Percentiles rank a stretch among this genome's conserved stretches.
phyloP scores from a whole-genome alignment of 495 filamentous ascomycete genomes.

The Elaphomyces granulatus region DNA sequence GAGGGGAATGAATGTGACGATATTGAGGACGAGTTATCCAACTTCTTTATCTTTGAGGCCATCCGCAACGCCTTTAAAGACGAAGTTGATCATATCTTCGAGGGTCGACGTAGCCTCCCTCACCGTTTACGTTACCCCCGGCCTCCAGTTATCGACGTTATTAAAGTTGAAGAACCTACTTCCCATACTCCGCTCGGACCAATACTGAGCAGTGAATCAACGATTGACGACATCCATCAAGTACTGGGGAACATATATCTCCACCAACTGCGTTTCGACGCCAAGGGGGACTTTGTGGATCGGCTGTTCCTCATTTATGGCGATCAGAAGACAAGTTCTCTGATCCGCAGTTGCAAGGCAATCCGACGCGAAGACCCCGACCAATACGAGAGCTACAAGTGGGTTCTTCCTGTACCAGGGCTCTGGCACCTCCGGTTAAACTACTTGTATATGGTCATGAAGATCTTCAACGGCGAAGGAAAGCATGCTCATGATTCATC shows the following conservation, averaged over 20 bases:
- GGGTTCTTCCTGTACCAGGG: neutral
- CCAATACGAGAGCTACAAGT: neutral
- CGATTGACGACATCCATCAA: neutral
- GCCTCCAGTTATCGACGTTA: neutral
- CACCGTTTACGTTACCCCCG: neutral
- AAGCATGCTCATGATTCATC: neutral
- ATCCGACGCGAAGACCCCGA: neutral
- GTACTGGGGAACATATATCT: neutral
- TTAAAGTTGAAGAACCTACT: neutral
- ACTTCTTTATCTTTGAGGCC: neutral
- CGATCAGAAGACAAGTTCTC: neutral
- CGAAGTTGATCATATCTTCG: neutral
- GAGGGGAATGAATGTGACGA: neutral
- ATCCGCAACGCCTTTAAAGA: neutral
- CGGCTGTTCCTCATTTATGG: neutral
- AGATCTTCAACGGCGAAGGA: neutral
- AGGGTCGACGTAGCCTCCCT: neutral
- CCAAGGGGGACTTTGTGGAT: neutral
- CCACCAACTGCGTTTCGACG: neutral
- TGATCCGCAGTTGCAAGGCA: neutral
- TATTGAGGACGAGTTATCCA: neutral
- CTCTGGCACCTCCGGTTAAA: neutral
- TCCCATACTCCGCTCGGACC: neutral
- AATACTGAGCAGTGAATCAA: neutral
- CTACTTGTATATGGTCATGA: neutral